Evolutionary conservation across 805 yeast species (phyloP).

Genomic region (Naumovozyma baii): DNA sequence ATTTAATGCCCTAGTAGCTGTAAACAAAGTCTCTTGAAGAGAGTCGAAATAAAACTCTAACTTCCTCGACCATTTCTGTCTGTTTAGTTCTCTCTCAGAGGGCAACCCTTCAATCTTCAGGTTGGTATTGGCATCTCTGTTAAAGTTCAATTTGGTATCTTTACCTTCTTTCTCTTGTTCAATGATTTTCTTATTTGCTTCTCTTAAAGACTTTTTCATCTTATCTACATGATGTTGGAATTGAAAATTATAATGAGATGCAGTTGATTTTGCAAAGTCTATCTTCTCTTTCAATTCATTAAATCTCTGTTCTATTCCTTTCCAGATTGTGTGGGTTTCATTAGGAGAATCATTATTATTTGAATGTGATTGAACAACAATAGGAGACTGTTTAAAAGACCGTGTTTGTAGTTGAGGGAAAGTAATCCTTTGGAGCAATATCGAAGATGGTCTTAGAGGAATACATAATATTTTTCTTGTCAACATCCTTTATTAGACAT

Average conservation of each 20-base stretch:
- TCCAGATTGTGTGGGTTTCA: too few species aligned
- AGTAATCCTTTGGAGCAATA: too few species aligned
- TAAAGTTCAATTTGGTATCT: constrained; percentile 27
- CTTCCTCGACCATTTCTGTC: constrained; percentile 36
- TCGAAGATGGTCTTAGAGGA: too few species aligned
- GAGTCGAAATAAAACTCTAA: constrained; percentile 44
- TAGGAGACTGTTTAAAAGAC: too few species aligned
- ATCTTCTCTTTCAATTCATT: background rate
- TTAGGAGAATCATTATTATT: too few species aligned
- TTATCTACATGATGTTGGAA: constrained; percentile 15
- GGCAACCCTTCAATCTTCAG: constrained; percentile 34
- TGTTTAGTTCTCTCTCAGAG: constrained; percentile 35
- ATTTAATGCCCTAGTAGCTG: constrained; percentile 63
- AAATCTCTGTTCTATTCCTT: constrained; percentile 1
- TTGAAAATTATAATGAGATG: constrained; percentile 2
- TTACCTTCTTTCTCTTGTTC: constrained; percentile 31
- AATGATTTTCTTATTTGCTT: constrained; percentile 31
- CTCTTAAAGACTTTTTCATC: constrained; percentile 30
- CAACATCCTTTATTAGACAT: too few species aligned
- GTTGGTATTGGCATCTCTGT: constrained; percentile 29
- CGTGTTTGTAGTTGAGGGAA: too few species aligned
- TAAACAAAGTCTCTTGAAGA: constrained; percentile 45
- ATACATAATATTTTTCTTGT: too few species aligned
- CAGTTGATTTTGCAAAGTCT: background rate
- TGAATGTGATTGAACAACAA: too few species aligned